Conservation (phyloP, 2,329 filamentous ascomycete species). For the Venturia aucupariae region DNA sequence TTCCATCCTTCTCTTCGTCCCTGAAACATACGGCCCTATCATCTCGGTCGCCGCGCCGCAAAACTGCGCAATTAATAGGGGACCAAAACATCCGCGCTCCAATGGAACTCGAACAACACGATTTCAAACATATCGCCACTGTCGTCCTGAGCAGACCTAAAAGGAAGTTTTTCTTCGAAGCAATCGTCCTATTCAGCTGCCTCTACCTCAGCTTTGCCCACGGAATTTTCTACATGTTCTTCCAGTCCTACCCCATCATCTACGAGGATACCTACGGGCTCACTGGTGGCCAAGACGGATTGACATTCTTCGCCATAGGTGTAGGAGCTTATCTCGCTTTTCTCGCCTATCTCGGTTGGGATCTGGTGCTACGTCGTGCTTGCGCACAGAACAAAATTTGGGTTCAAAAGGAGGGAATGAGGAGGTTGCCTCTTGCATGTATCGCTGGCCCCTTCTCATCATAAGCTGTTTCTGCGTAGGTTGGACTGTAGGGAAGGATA, state of each 20-base stretch:
- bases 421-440: slow-evolving; percentile 62
- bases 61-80: slow-evolving; percentile 47
- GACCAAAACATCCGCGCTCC: slow-evolving; percentile 47
- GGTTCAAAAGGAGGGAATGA: slow-evolving; percentile 55
- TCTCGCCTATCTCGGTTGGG: slow-evolving; percentile 56
- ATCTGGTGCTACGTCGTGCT: slow-evolving; percentile 47
- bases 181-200: slow-evolving; percentile 59
- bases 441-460: slow-evolving; percentile 55
- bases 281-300: slow-evolving; percentile 53
- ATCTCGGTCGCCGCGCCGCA: slow-evolving; percentile 44
- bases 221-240: slow-evolving; percentile 62
- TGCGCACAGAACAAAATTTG: slow-evolving; percentile 42
- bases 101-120: slow-evolving; percentile 53
- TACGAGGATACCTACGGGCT: slow-evolving; percentile 57
- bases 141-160: slow-evolving; percentile 64
- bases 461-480: slow-evolving; percentile 34
- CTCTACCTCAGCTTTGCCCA: slow-evolving; percentile 58
- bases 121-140: slow-evolving; percentile 50
- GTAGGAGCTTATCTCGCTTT: slow-evolving; percentile 52
- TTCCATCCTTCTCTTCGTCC: slow-evolving; percentile 53
- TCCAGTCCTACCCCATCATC: slow-evolving; percentile 62
- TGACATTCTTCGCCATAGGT: slow-evolving; percentile 50
- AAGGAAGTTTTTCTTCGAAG: slow-evolving; percentile 62
- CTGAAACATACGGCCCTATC: slow-evolving; percentile 38
- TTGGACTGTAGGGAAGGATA: slow-evolving; percentile 28